Conservation (phyloP, 495 filamentous ascomycete genomes). For the Aspergillus baeticus region DNA sequence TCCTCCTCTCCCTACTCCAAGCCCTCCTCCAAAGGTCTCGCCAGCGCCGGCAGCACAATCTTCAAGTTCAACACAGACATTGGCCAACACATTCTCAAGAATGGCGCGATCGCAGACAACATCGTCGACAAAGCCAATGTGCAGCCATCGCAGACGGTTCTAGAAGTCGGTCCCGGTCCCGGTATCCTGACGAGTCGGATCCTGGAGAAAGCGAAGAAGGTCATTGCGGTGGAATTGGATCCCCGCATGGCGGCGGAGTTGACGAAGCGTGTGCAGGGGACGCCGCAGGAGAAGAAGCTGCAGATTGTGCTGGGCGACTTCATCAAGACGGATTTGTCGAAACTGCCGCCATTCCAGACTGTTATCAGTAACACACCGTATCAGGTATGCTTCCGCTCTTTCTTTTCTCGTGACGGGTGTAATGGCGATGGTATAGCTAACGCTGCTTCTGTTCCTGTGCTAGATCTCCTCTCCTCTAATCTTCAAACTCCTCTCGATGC, state of each 20-base stretch:
- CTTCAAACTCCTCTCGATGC: conserved; percentile 80
- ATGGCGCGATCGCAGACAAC: conserved; percentile 85
- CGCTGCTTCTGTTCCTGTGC: not conserved
- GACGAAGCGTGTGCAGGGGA: conserved; percentile 90
- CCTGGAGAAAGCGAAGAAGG: conserved; percentile 79
- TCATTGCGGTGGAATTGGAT: conserved; percentile 90
- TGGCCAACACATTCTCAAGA: conserved; percentile 94
- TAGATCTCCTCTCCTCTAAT: conserved; percentile 88
- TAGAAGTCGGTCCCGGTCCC: conserved; percentile 76
- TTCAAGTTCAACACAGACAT: conserved; percentile 84
- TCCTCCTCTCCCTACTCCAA: conserved; percentile 2
- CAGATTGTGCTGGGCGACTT: conserved; percentile 90
- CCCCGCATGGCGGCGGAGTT: conserved; percentile 96
- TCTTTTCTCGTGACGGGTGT: not conserved
- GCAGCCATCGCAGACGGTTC: conserved; percentile 74
- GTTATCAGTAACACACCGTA: conserved; percentile 95
- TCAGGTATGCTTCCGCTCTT: conserved; percentile 46
- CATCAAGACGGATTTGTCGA: conserved; percentile 74
- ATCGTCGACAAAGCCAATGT: conserved; percentile 87
- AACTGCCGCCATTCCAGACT: conserved; percentile 75
- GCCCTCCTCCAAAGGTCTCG: not conserved
- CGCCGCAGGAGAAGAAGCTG: conserved; percentile 72
- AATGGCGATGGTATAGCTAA: not conserved
- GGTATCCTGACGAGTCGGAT: conserved; percentile 89
- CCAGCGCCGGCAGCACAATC: not conserved